Percentiles rank a stretch among this genome's conserved stretches.
phyloP scores from a whole-genome alignment of 202 grass and related monocot species.

The Digitaria exilis region DNA sequence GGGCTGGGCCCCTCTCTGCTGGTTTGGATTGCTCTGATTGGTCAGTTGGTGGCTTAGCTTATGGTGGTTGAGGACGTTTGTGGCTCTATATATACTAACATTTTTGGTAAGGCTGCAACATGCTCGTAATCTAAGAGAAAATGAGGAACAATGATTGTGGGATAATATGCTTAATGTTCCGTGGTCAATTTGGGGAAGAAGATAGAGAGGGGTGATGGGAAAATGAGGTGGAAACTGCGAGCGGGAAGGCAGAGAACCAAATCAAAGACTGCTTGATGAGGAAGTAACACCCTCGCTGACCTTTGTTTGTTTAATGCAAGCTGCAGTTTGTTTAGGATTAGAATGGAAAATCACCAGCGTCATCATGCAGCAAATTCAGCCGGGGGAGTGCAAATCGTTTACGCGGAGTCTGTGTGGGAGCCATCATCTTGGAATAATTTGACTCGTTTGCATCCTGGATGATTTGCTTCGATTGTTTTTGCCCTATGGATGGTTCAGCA shows the following conservation, averaged over 20 bases:
- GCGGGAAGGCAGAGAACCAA: background rate
- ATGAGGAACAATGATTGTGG: background rate
- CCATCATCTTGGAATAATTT: background rate
- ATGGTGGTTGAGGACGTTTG: background rate
- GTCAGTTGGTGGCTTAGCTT: background rate
- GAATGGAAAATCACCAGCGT: background rate
- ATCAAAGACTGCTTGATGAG: background rate
- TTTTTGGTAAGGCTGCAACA: background rate
- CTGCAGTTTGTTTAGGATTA: background rate
- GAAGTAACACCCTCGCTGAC: constrained; percentile 23
- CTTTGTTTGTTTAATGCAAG: background rate
- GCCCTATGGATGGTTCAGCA: too few relatives aligned
- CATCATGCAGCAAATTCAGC: background rate
- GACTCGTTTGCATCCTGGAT: background rate
- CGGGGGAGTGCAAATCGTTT: background rate
- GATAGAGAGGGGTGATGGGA: background rate
- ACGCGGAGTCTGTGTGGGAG: background rate
- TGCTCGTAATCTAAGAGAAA: background rate
- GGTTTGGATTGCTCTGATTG: background rate
- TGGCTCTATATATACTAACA: background rate
- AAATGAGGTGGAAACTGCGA: background rate
- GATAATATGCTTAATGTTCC: background rate
- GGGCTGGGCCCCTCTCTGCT: too few relatives aligned
- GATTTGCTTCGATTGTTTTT: too few relatives aligned
- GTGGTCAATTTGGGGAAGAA: background rate